Percentiles rank a stretch among this genome's conserved stretches.
phyloP scores from a whole-genome alignment of 768 basidiomycete genomes.

The Crucibulum laeve region DNA sequence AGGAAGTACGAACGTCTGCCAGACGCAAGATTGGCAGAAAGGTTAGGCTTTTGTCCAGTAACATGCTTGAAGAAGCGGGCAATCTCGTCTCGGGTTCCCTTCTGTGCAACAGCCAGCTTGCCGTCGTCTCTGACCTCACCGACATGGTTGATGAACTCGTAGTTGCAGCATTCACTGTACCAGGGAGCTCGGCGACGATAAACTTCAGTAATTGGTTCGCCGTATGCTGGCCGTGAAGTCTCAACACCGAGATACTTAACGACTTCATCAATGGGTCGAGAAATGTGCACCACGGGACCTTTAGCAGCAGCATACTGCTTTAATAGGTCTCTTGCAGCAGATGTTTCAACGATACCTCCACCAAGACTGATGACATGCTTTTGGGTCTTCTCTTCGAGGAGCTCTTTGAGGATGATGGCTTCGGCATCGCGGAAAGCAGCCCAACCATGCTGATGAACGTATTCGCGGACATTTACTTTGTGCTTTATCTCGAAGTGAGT shows the following conservation, averaged over 20 bases:
- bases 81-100: conserved; percentile 56
- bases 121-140: conserved; percentile 20
- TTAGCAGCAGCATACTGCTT: conserved; percentile 53
- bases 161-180: conserved; percentile 77
- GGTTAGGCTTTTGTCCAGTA: conserved; percentile 65
- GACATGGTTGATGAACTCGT: conserved; percentile 81
- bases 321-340: conserved; percentile 68
- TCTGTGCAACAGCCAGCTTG: conserved; percentile 9
- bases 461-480: conserved; percentile 61
- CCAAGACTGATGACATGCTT: conserved; percentile 85
- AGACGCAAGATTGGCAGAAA: conserved; percentile 44
- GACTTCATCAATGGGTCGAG: conserved; percentile 77
- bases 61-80: conserved; percentile 87
- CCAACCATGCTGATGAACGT: conserved; percentile 85
- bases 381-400: conserved; percentile 54
- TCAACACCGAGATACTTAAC: conserved; percentile 77
- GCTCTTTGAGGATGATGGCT: conserved; percentile 58
- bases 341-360: conserved; percentile 90
- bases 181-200: conserved; percentile 80
- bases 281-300: conserved; percentile 82
- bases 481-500: conserved; percentile 64
- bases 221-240: conserved; percentile 80
- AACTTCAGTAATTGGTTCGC: conserved; percentile 82
- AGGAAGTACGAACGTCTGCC: conserved; percentile 86
- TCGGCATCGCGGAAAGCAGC: conserved; percentile 84